Evolutionary conservation across 345 rosid genomes (phyloP), one percentile per base, ranked within the genome.

Genomic region (Camelina sativa): DNA sequence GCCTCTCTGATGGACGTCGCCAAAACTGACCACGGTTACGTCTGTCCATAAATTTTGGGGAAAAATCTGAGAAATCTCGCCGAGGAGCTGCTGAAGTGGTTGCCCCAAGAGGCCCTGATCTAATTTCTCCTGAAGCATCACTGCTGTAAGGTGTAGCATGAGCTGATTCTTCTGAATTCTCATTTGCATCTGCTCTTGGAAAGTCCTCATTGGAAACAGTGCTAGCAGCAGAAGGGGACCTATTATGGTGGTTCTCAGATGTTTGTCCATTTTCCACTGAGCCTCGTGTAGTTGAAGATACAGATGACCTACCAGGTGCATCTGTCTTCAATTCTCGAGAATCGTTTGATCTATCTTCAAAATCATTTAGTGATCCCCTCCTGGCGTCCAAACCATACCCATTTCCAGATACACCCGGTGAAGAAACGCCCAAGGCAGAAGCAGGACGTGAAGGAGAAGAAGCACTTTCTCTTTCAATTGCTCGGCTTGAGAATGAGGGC

Each of bases 1-100:
- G 82, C 60, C 97, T 84, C 72, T 92, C 93, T 5, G 93, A 84
- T 13, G 96, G 92, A n/a, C 91, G 87, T 37, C 88, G 90, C 93
- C 96, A 87, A 56, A 82, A 75, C 62, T 85, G 96, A 69, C 80
- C 85, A 65, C 89, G 86, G 41, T 83, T 81, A 73, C 87, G 87
- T 62, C 87, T 77, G 60, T 84, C 94, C 62, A 82, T 61, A 60
- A 86, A 75, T 30, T 86, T 86, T 38, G 91, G 76, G 8, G 90
- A 74, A 77, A 86, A 83, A 25, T 85, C 92, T 3, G 88, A 81
- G 3, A 86, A 73, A 65, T 92, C 97, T 46, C 86, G 86, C 52
- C 48, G 83, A 0, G 87, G 70, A 69, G 79, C 75, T 61, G 81
- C 44, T 1, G 81, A 71, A 70, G 85, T 34, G 54, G 90, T 58